Percentiles rank a stretch among this genome's conserved stretches.
Conservation (phyloP, 2,329 filamentous ascomycete genomes). For the Coleophoma cylindrospora region DNA sequence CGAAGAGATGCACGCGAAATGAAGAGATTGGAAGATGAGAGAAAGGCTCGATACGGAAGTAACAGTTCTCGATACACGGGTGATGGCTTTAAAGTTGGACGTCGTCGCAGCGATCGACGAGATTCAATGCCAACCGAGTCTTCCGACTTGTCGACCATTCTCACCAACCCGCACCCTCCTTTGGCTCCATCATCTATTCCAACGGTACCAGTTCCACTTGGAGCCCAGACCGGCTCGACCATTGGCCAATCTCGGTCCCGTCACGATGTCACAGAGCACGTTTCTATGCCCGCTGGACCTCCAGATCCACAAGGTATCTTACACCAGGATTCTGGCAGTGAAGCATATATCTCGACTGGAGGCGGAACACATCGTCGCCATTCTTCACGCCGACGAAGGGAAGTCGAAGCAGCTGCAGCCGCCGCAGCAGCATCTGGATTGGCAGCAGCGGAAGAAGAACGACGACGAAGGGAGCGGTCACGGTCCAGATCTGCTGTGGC, state of each 20-base stretch:
- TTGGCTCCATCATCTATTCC: conserved; percentile 31
- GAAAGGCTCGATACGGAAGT: conserved; percentile 49
- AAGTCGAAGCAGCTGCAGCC: conserved; percentile 37
- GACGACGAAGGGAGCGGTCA: conserved; percentile 12
- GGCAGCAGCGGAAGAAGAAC: conserved; percentile 41
- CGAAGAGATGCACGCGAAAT: conserved; percentile 50
- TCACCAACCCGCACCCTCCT: conserved; percentile 26
- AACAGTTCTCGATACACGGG: conserved; percentile 58
- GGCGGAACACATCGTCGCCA: conserved; percentile 35
- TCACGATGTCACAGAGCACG: conserved; percentile 28
- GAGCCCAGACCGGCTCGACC: conserved; percentile 16
- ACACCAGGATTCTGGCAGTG: conserved; percentile 35
- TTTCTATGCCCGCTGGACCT: conserved; percentile 51
- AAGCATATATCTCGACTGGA: conserved; percentile 36
- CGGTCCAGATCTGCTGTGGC: conserved; percentile 26
- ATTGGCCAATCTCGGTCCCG: conserved; percentile 31
- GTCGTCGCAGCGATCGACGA: conserved; percentile 21
- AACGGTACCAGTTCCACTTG: conserved; percentile 22
- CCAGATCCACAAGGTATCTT: conserved; percentile 43
- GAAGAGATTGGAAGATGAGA: conserved; percentile 42
- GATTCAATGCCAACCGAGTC: conserved; percentile 13
- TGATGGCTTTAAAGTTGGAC: conserved; percentile 53
- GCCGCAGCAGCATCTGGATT: conserved; percentile 42
- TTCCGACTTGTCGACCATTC: conserved; percentile 24
- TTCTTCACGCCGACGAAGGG: conserved; percentile 41